These are phyloP conservation scores for Aspergillus floridensis DNA, from an alignment of 2,329 filamentous ascomycete species.

Conservation along the genomic window DNA sequence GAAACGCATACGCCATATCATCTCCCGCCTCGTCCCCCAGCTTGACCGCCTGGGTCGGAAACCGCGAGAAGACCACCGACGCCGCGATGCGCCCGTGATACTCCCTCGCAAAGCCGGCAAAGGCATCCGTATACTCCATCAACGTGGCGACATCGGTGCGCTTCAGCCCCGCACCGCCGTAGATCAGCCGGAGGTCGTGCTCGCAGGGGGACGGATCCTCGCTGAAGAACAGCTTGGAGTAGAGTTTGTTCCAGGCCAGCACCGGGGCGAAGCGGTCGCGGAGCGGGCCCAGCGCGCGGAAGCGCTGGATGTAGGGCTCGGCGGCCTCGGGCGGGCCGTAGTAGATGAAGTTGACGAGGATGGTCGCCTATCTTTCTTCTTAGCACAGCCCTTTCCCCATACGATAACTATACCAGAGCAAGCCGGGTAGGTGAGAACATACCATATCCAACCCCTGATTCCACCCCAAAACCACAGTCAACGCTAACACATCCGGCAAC, in stretches of 20 bases:
- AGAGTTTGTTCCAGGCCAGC: background rate
- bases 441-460: background rate
- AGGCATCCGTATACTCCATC: background rate
- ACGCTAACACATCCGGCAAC: background rate
- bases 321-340: background rate
- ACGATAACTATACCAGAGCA: no score
- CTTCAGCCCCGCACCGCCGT: background rate
- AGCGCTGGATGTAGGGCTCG: background rate
- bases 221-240: background rate
- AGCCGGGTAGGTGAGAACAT: background rate
- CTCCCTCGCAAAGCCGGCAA: background rate
- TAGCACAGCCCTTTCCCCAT: no score
- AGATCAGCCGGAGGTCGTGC: background rate
- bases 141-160: background rate
- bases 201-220: background rate
- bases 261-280: background rate
- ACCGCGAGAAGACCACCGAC: background rate
- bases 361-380: background rate
- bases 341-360: slow-evolving; percentile 1
- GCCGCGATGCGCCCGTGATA: background rate
- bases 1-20: background rate
- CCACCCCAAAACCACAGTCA: background rate
- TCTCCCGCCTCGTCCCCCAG: no score
- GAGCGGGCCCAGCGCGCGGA: background rate
- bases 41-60: background rate